Evolutionary conservation across 179 eudicot species (phyloP).

Genomic region (Amaranthus tricolor): DNA sequence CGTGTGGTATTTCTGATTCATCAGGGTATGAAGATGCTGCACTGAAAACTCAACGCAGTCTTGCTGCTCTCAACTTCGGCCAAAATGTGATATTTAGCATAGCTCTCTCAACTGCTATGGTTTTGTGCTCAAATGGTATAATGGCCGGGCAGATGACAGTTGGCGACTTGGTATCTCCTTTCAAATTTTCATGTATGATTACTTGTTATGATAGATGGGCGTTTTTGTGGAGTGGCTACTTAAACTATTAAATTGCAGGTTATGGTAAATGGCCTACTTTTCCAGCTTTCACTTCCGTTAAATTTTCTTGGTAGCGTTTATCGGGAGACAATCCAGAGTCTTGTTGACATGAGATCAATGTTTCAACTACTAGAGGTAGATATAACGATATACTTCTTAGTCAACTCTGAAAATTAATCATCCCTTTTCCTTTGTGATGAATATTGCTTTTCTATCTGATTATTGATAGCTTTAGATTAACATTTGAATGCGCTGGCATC

Average conservation of each 20-base stretch:
- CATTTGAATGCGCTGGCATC: background rate
- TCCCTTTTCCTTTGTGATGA: background rate
- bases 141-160: constrained; percentile 84
- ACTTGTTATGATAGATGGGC: constrained; percentile 1
- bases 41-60: constrained; percentile 90
- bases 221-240: constrained; percentile 5
- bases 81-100: constrained; percentile 80
- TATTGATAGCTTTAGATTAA: background rate
- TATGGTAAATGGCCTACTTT: constrained; percentile 96
- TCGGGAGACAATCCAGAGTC: constrained; percentile 94
- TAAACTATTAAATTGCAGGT: constrained; percentile 49
- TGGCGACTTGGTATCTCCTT: constrained; percentile 81
- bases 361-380: constrained; percentile 93
- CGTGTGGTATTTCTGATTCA: constrained; percentile 14
- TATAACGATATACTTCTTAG: constrained; percentile 13
- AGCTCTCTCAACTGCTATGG: constrained; percentile 90
- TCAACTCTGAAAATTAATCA: background rate
- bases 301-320: constrained; percentile 98
- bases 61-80: constrained; percentile 89
- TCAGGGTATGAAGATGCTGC: constrained; percentile 98
- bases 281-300: constrained; percentile 93
- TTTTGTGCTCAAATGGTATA: constrained; percentile 77
- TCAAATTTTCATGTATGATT: constrained; percentile 5
- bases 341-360: constrained; percentile 93
- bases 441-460: too few species aligned